Base-by-base conservation (phyloP, 2,329 filamentous ascomycete species). In the Aspergillus novoparasiticus region DNA sequence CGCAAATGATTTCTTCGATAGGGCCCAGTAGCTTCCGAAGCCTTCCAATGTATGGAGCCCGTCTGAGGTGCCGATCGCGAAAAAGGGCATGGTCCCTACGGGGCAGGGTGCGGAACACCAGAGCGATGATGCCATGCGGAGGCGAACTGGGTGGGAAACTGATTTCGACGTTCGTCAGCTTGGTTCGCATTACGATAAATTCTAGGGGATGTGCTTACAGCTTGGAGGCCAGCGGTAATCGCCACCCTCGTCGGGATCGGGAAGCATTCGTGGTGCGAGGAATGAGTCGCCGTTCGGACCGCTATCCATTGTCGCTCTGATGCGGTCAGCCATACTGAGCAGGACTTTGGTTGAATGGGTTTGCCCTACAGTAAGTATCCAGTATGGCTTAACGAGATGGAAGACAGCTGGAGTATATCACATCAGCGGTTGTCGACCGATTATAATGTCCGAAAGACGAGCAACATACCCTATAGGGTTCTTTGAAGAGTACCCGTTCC, bases 41-140 rank as follows among this genome's bases (percentile, higher is more conserved):
- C 72, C 72, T 53, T 75, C 68, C 6, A 79, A 62, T 2, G 72
- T 76, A 53, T 76, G 65, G 11, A 80, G 66, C 16, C 78, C 77
- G 2, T 75, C 68, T 4, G 76, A 78, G 5, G 76, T 76, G 4
- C 78, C 78, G 36, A 80, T 68, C 32, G 77, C 77, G 53, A 80
- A 80, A 11, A 73, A 59, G 1, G 73, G 68, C 19, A 66, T 73
- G 19, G 67, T 63, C 4, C 71, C 68, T 26, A 64, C 64, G 43
- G 78, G 78, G 28, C 73, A 75, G 2, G 78, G 64, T 1, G 77
- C 72, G 3, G 77, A 78, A 57, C 73, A 78, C 75, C 77, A 79
- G 34, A 78, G 57, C 1, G 76, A 74, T 21, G 69, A 65, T 36
- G 68, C 63, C 4, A 70, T 71, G 30, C 61, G 70, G 58, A 75